A percentile compares a stretch with the other conserved stretches of the same genome.
Conservation (phyloP, 2,329 filamentous ascomycete genomes). For the Fusarium newnesense region DNA sequence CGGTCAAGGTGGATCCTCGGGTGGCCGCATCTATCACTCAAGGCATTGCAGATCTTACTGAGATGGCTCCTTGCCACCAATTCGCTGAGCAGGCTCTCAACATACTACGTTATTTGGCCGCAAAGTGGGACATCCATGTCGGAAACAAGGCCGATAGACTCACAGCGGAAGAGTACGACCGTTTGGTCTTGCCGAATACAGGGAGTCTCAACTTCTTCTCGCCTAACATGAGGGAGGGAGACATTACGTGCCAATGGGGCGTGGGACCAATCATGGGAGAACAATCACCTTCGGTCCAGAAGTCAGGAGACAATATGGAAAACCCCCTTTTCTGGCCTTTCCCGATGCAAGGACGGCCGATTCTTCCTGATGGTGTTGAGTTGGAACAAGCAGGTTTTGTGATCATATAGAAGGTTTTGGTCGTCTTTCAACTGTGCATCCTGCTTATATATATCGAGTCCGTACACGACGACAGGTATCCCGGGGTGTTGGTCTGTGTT, state of each 20-base stretch:
- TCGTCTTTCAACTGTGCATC: not conserved
- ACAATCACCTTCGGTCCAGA: slow-evolving; percentile 30
- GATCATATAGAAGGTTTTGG: slow-evolving; percentile 31
- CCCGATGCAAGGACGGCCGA: slow-evolving; percentile 67
- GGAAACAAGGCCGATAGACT: slow-evolving; percentile 51
- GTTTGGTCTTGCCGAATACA: slow-evolving; percentile 58
- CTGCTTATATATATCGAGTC: not conserved
- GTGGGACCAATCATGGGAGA: slow-evolving; percentile 25
- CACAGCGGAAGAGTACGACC: slow-evolving; percentile 51
- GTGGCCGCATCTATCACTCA: slow-evolving; percentile 60
- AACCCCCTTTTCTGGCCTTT: slow-evolving; percentile 71
- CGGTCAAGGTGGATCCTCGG: slow-evolving; percentile 50
- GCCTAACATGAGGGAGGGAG: slow-evolving; percentile 59
- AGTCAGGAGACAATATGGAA: slow-evolving; percentile 53
- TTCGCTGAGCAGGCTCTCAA: slow-evolving; percentile 70
- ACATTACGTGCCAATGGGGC: slow-evolving; percentile 62
- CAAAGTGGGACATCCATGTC: slow-evolving; percentile 68
- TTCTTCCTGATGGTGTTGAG: slow-evolving; percentile 58
- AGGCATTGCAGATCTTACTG: slow-evolving; percentile 66
- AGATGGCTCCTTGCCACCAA: slow-evolving; percentile 70
- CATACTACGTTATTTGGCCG: slow-evolving; percentile 67
- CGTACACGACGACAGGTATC: not conserved
- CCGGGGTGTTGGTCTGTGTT: not conserved
- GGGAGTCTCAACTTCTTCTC: slow-evolving; percentile 68
- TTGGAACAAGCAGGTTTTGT: slow-evolving; percentile 65